These are phyloP conservation scores for Fusarium subglutinans DNA, from an alignment of 2,329 filamentous ascomycete genomes.

Conservation along the genomic window DNA sequence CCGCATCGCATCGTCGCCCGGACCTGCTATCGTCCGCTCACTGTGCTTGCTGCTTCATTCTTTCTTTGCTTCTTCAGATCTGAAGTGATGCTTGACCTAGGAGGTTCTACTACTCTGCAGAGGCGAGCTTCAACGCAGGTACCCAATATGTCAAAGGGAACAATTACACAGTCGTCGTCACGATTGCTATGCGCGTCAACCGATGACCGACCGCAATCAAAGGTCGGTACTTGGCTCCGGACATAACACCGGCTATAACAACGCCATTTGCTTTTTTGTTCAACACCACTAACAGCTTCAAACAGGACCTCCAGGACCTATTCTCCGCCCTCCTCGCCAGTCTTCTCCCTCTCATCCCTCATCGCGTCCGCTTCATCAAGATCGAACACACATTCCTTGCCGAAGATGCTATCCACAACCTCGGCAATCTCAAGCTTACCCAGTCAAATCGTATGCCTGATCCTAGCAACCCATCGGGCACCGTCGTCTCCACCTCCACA, in stretches of 20 bases:
- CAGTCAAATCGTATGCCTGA: slow-evolving; percentile 99
- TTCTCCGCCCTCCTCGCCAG: slow-evolving; percentile 96
- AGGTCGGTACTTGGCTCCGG: slow-evolving; percentile 65
- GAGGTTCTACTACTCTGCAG: slow-evolving; percentile 1
- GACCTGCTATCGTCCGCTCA: background rate
- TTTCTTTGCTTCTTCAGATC: background rate
- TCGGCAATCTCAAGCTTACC: slow-evolving; percentile 96
- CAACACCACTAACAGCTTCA: background rate
- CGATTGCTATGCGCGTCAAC: slow-evolving; percentile 96
- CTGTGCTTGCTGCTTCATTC: background rate
- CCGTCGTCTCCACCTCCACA: slow-evolving; percentile 96
- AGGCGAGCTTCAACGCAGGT: slow-evolving; percentile 10
- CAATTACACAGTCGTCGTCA: slow-evolving; percentile 79
- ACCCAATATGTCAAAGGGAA: slow-evolving; percentile 28
- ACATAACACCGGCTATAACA: slow-evolving; percentile 5
- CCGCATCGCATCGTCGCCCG: background rate
- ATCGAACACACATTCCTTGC: slow-evolving; percentile 94
- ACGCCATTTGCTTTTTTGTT: background rate
- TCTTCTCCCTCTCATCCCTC: slow-evolving; percentile 81
- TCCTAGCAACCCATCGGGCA: slow-evolving; percentile 91
- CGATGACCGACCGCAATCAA: slow-evolving; percentile 93
- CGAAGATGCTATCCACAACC: slow-evolving; percentile 97
- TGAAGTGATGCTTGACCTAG: slow-evolving; percentile 15
- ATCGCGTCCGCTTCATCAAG: slow-evolving; percentile 88
- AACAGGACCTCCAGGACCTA: slow-evolving; percentile 93